These are phyloP conservation scores for Euphorbia schlechtendalii DNA, from an alignment of 441 rosid species.

Conservation along the genomic window DNA sequence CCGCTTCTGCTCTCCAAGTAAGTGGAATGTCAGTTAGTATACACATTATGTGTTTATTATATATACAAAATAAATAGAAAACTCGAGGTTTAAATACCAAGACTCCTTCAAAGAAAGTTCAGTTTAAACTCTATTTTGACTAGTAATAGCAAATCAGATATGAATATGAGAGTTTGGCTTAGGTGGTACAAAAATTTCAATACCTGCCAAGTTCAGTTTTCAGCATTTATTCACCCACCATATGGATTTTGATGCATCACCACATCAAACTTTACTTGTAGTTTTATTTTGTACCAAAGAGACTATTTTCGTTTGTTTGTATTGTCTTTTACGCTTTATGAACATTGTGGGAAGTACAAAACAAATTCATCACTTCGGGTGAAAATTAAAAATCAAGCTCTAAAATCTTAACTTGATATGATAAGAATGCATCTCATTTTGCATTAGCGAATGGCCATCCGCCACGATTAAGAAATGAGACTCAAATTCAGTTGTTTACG, in stretches of 20 bases:
- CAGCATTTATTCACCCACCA: slow-evolving; percentile 22
- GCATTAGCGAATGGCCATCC: slow-evolving; percentile 2
- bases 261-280: slow-evolving; percentile 8
- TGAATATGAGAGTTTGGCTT: neutral
- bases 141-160: neutral
- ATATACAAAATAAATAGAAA: slow-evolving; percentile 7
- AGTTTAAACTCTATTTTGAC: neutral
- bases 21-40: slow-evolving; percentile 12
- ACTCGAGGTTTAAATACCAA: neutral
- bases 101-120: neutral
- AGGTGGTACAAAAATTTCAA: slow-evolving; percentile 11
- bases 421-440: neutral
- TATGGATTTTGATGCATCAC: slow-evolving; percentile 20
- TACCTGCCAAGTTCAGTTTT: slow-evolving; percentile 18
- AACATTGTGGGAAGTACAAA: neutral
- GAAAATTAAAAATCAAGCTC: slow-evolving; percentile 3
- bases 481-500: slow-evolving; percentile 6
- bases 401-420: neutral
- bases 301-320: neutral
- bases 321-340: neutral
- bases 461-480: neutral
- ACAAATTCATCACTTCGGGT: slow-evolving; percentile 3
- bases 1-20: slow-evolving; percentile 40
- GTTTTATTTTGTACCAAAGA: neutral
- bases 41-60: no score